Evolutionary conservation across 257 asterid genomes (phyloP), one percentile per base, ranked within the genome.

Genomic region (Forsythia suspensa): DNA sequence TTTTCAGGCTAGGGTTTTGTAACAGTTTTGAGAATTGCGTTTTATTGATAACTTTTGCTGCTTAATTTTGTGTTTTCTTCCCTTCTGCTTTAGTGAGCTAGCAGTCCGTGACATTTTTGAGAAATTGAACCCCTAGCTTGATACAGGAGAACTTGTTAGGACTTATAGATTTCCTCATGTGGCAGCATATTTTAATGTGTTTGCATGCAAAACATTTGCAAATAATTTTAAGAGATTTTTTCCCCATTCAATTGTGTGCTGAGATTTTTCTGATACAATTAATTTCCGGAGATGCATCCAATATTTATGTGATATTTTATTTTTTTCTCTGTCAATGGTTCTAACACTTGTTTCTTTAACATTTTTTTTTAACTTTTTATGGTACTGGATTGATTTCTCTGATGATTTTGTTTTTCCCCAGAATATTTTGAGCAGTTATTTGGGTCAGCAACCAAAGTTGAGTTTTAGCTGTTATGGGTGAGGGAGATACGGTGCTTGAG

Each of bases 401-500:
- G n/a, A 15, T 51, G 59, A 12, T 11, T 51, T 11, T 8, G 3
- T 1, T 24, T 51, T 51, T 44, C 42, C 15, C 48, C 57, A 5
- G 51, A 40, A 80, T 15, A 36, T 72, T 73, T 70, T 42, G 4
- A 21, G 63, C 67, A 11, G 74, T 52, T 78, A 24, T 65, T 48
- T 71, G 71, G 40, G 65, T 36, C 55, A 46, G 80, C 75, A 72
- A 24, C 59, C 43, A 41, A 39, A 66, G 63, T 42, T 75, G 34
- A 21, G 69, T 80, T 72, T 77, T 29, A 61, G 83, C 40, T 78
- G 79, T 69, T 52, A 94, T 92, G 97, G 95, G 89, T 63, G 94
- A 87, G 86, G 92, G 75, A 76, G 95, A 86, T 48, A 74, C 68
- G 3, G 90, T 82, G 75, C 68, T 91, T 36, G 92, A 88, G 72